A percentile compares a stretch with the other conserved stretches of the same genome.
These are phyloP conservation scores for Crithidia mellificae DNA, from an alignment of 208 protist species.

Conservation along the genomic window DNA sequence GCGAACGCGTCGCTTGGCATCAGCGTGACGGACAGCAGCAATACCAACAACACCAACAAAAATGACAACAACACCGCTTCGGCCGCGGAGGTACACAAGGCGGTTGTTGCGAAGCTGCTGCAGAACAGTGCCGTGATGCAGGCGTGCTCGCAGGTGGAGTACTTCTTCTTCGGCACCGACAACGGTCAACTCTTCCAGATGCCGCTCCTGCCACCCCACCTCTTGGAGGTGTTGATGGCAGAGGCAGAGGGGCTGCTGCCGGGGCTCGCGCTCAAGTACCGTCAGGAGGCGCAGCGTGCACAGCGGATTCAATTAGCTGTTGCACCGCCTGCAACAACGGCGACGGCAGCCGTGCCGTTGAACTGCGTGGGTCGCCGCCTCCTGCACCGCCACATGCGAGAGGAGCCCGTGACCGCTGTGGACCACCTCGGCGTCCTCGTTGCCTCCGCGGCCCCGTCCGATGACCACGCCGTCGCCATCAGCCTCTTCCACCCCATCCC, in stretches of 20 bases:
- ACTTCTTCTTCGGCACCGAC: constrained; percentile 74
- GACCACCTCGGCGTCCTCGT: constrained; percentile 57
- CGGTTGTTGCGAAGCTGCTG: not conserved
- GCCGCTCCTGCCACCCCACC: constrained; percentile 63
- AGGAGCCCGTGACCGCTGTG: constrained; percentile 54
- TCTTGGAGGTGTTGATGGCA: constrained; percentile 21
- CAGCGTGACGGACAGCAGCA: too few species aligned
- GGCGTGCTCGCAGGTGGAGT: constrained; percentile 74
- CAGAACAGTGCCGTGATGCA: constrained; percentile 9
- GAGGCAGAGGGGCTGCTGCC: constrained; percentile 16
- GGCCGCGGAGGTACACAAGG: not conserved
- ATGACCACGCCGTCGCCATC: constrained; percentile 48
- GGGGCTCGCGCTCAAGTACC: not conserved
- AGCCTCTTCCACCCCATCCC: constrained; percentile 68
- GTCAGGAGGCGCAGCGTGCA: not conserved
- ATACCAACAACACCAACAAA: too few species aligned
- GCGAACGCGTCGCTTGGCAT: not conserved
- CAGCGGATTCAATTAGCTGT: not conserved
- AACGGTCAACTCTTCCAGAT: constrained; percentile 60
- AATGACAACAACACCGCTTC: too few species aligned
- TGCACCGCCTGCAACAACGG: not conserved
- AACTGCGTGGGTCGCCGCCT: constrained; percentile 53
- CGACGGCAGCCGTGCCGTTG: constrained; percentile 15
- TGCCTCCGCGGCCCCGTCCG: constrained; percentile 40
- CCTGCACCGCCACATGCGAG: constrained; percentile 59